These are phyloP conservation scores for Aspergillus luchuensis DNA, from an alignment of 2,329 filamentous ascomycete species.

Conservation along the genomic window DNA sequence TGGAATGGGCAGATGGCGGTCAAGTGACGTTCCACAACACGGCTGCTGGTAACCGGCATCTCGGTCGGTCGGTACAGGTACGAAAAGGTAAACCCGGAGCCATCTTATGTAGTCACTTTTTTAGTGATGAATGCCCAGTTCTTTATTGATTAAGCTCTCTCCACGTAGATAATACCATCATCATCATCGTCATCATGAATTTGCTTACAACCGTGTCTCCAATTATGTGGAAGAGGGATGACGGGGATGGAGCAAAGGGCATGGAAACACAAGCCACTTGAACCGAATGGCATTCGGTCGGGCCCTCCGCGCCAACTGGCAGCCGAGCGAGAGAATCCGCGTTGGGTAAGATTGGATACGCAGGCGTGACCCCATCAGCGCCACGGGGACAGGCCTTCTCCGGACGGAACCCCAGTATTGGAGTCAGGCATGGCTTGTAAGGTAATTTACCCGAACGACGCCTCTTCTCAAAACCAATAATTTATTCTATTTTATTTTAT, in stretches of 20 bases:
- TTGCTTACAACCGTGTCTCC: no score
- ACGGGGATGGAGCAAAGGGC: background rate
- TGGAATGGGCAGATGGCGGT: slow-evolving; percentile 14
- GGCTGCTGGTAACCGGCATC: slow-evolving; percentile 27
- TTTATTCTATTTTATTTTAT: background rate
- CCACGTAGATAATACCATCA: no score
- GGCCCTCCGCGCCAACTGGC: slow-evolving; percentile 1
- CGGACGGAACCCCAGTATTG: slow-evolving; percentile 1
- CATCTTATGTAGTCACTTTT: no score
- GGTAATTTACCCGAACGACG: slow-evolving; percentile 21
- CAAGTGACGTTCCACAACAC: slow-evolving; percentile 26
- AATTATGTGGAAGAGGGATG: background rate
- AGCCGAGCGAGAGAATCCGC: background rate
- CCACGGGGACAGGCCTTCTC: background rate
- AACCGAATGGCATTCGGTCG: slow-evolving; percentile 1
- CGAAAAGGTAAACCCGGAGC: background rate
- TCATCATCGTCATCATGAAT: no score
- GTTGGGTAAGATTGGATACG: background rate
- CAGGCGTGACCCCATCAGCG: slow-evolving; percentile 1
- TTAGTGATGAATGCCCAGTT: no score
- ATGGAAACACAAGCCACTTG: background rate
- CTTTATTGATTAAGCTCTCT: no score
- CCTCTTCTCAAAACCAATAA: background rate
- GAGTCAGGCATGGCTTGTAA: background rate
- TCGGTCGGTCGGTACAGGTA: slow-evolving; percentile 14